Evolutionary conservation across 106 monocot species (phyloP).

Genomic region (Triglochin maritima): DNA sequence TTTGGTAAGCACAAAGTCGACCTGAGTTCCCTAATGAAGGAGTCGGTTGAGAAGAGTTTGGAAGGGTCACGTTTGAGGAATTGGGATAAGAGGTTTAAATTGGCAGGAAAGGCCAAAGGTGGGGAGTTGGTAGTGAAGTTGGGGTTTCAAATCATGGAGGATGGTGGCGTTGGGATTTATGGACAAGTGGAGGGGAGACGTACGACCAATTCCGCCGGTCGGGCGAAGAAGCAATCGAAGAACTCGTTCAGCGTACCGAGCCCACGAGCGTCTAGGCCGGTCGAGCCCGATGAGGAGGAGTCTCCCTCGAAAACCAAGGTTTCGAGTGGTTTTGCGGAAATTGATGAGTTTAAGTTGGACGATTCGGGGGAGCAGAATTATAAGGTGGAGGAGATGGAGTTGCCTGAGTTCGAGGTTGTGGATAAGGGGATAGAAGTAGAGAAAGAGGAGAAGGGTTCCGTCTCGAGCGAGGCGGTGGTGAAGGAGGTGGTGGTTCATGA

Average conservation of each 20-base stretch:
- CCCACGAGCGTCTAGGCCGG: conserved; percentile 26
- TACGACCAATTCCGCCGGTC: conserved; percentile 19
- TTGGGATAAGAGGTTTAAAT: conserved; percentile 51
- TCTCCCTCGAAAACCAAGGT: conserved; percentile 10
- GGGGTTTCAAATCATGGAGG: conserved; percentile 96
- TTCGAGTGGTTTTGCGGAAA: conserved; percentile 36
- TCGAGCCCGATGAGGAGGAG: conserved; percentile 11
- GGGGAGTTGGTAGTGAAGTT: conserved; percentile 64
- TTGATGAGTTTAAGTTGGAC: conserved; percentile 80
- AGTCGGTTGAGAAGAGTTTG: conserved; percentile 54
- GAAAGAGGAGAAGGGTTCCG: conserved; percentile 8
- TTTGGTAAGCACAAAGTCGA: conserved; percentile 53
- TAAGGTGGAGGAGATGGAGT: conserved; percentile 38
- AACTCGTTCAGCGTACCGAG: conserved; percentile 73
- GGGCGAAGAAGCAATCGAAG: conserved; percentile 58
- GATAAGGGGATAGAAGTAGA: conserved; percentile 71
- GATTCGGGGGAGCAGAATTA: conserved; percentile 20
- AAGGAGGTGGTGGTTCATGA: conserved; percentile 62
- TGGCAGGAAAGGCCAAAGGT: conserved; percentile 79
- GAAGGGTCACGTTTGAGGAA: conserved; percentile 55
- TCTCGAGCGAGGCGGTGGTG: conserved; percentile 44
- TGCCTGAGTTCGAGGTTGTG: conserved; percentile 69
- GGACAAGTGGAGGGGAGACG: conserved; percentile 7
- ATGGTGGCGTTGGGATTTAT: conserved; percentile 59
- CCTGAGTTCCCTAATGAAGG: conserved; percentile 65